Conservation (phyloP, 345 rosid genomes). For the Geranium rotundifolium region DNA sequence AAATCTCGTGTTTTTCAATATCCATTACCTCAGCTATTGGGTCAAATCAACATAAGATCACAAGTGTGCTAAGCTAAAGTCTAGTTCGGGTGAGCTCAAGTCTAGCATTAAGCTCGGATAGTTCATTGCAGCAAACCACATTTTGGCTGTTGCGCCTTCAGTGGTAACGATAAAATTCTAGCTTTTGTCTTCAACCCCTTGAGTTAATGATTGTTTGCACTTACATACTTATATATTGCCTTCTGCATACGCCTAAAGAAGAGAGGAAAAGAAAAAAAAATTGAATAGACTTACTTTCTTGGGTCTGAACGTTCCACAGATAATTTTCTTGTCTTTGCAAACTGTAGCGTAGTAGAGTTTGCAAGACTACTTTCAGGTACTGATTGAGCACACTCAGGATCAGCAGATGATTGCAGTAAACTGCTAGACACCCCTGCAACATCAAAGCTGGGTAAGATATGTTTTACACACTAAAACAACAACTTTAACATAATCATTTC, state of each 20-base stretch:
- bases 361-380: slow-evolving; percentile 50
- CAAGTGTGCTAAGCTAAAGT: no score
- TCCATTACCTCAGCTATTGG: neutral
- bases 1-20: neutral
- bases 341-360: slow-evolving; percentile 63
- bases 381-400: slow-evolving; percentile 61
- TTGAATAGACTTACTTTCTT: slow-evolving; percentile 50
- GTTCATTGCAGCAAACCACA: neutral
- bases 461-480: slow-evolving; percentile 24
- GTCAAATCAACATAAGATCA: neutral
- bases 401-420: slow-evolving; percentile 40
- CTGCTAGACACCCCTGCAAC: slow-evolving; percentile 40
- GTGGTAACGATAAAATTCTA: neutral
- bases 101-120: neutral
- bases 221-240: no score
- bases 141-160: neutral
- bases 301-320: slow-evolving; percentile 77
- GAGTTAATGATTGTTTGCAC: no score
- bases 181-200: neutral
- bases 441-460: slow-evolving; percentile 26
- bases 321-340: slow-evolving; percentile 89
- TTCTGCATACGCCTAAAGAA: neutral
- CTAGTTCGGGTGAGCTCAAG: neutral
- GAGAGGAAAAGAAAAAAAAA: neutral
- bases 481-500: slow-evolving; percentile 19